Base-by-base conservation (phyloP, 2,329 filamentous ascomycete species). In the Fusarium miscanthi region DNA sequence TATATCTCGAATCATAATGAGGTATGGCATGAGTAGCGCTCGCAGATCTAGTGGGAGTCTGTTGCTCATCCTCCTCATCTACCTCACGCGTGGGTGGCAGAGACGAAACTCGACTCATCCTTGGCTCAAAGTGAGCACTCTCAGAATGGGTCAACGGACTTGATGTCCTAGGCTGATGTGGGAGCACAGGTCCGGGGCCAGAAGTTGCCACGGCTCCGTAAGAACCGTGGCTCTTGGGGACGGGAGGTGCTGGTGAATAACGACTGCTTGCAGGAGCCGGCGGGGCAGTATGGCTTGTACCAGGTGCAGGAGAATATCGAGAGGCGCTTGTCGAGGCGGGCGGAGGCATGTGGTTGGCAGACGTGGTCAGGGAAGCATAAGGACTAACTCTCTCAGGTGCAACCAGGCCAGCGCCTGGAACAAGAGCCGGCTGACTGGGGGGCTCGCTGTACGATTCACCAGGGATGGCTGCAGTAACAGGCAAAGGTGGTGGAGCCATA, bases 141-240 rank as follows among this genome's bases (percentile, higher is more conserved):
- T 91, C 90, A 65, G 90, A 91, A 73, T 92, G 89, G 10, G 90
- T 90, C 65, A 92, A 79, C 2, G 90, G 90, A 71, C 90, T 92
- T 4, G 90, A 92, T 4, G 90, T 92, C 70, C 90, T 84, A 13
- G 90, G 90, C 69, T 89, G 86, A 75, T 91, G 89, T 51, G 88
- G 83, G 43, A 91, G 81, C 41, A 85, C 79, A 19, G 87, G 82
- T 31, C 86, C 84, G 13, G 85, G 80, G 2, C 80, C 81, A 11
- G 82, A 75, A 31, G 78, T 72, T 33, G 77, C 74, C 19, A 82
- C 76, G 21, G 80, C 59, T 67, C 80, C 80, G 23, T 83, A 84
- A 23, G 87, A 86, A 49, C 80, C 83, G n/a, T 81, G 80, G 4
- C 82, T 80, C 17, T 86, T 84, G 11, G 82, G 78, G 25, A 75